Evolutionary conservation across 805 yeast genomes (phyloP).

Genomic region (Torulaspora delbrueckii): DNA sequence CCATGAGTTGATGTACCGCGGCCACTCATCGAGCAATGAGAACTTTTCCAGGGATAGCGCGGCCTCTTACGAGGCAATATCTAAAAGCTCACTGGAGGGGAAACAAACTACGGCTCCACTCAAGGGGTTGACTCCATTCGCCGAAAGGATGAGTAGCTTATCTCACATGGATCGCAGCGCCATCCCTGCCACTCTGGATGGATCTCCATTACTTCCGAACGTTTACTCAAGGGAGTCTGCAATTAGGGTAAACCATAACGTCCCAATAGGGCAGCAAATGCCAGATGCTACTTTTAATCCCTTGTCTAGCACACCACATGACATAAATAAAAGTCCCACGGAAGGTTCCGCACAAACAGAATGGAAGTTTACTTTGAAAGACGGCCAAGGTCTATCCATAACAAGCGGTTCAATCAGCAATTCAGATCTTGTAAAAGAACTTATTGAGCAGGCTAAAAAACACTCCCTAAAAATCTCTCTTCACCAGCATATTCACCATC

Average conservation of each 20-base stretch:
- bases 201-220: not conserved
- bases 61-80: not conserved
- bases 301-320: not conserved
- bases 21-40: not conserved
- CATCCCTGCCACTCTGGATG: not conserved
- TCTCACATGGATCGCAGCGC: not conserved
- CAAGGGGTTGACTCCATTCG: conserved; percentile 1
- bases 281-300: not conserved
- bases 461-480: conserved; percentile 59
- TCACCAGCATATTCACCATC: conserved; percentile 84
- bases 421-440: conserved; percentile 50
- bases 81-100: not conserved
- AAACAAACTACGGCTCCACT: not conserved
- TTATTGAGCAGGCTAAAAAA: conserved; percentile 56
- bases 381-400: conserved; percentile 43
- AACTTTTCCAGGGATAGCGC: not conserved
- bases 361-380: conserved; percentile 56
- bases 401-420: conserved; percentile 49
- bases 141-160: not conserved
- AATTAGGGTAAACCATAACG: not conserved
- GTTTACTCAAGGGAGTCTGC: not conserved
- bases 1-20: not conserved
- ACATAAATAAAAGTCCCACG: not conserved
- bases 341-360: conserved; percentile 38
- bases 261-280: not conserved